These are phyloP conservation scores for Fraxinus dipetala DNA, from an alignment of 305 asterid genomes.

Conservation along the genomic window DNA sequence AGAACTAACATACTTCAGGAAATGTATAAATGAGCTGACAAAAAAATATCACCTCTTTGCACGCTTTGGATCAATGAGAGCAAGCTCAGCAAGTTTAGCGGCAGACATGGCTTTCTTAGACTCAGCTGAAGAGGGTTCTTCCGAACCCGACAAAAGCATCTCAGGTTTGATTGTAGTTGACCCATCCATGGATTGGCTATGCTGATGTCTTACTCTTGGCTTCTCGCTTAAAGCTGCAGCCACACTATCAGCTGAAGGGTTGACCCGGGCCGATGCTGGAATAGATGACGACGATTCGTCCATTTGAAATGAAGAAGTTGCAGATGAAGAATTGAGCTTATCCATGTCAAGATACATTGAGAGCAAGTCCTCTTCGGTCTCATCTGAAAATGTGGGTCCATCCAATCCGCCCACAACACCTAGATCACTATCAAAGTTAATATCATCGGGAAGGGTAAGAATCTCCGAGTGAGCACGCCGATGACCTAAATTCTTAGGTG, in stretches of 20 bases:
- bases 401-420: slow-evolving; percentile 97
- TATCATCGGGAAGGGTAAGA: slow-evolving; percentile 93
- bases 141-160: slow-evolving; percentile 77
- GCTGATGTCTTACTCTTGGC: slow-evolving; percentile 90
- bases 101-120: slow-evolving; percentile 89
- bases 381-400: slow-evolving; percentile 88
- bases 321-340: slow-evolving; percentile 74
- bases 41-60: slow-evolving; percentile 71
- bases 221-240: slow-evolving; percentile 44
- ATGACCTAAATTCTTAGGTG: slow-evolving; percentile 80
- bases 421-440: slow-evolving; percentile 92
- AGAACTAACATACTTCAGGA: not conserved
- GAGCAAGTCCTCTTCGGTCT: slow-evolving; percentile 79
- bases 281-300: slow-evolving; percentile 65
- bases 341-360: slow-evolving; percentile 94
- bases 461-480: slow-evolving; percentile 97
- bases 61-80: slow-evolving; percentile 92
- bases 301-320: slow-evolving; percentile 63
- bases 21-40: not conserved
- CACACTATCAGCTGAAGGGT: slow-evolving; percentile 36
- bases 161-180: slow-evolving; percentile 81
- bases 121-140: slow-evolving; percentile 66
- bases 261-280: slow-evolving; percentile 23
- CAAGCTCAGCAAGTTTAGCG: slow-evolving; percentile 97
- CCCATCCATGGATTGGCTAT: slow-evolving; percentile 99